A percentile compares a stretch with the other conserved stretches of the same genome.
Conservation (phyloP, 2,329 filamentous ascomycete genomes). For the Ambrosiella xylebori region DNA sequence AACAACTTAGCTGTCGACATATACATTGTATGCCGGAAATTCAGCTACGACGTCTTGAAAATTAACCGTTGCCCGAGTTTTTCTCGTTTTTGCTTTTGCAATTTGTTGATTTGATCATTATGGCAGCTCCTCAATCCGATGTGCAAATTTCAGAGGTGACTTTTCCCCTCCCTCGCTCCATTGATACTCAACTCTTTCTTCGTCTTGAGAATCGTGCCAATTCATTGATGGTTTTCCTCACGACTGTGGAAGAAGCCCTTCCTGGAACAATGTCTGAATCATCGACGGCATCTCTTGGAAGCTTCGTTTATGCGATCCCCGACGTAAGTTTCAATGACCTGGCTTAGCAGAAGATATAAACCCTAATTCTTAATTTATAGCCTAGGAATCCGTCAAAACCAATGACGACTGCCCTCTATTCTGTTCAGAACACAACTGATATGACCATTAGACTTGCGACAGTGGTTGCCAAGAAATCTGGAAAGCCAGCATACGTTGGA, state of each 20-base stretch:
- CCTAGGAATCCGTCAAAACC: conserved; percentile 40
- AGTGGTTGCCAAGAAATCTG: conserved; percentile 55
- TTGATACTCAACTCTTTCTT: conserved; percentile 44
- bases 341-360: not conserved
- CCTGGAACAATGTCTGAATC: conserved; percentile 20
- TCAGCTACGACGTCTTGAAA: too few species aligned
- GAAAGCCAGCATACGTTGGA: conserved; percentile 71
- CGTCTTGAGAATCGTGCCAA: conserved; percentile 41
- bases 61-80: too few species aligned
- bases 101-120: too few species aligned
- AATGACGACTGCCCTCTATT: conserved; percentile 64
- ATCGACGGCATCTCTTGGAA: conserved; percentile 45
- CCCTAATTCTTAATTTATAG: conserved; percentile 19
- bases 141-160: conserved; percentile 28
- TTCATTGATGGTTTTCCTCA: conserved; percentile 42
- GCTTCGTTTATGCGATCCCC: conserved; percentile 85
- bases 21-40: too few species aligned
- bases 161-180: conserved; percentile 40
- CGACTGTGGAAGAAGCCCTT: conserved; percentile 38
- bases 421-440: conserved; percentile 59
- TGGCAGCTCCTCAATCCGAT: not conserved
- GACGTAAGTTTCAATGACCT: conserved; percentile 42
- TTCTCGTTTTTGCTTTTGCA: too few species aligned
- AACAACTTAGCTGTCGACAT: not conserved
- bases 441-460: conserved; percentile 76